Conservation (phyloP, 257 asterid species). For the Petunia secreta region DNA sequence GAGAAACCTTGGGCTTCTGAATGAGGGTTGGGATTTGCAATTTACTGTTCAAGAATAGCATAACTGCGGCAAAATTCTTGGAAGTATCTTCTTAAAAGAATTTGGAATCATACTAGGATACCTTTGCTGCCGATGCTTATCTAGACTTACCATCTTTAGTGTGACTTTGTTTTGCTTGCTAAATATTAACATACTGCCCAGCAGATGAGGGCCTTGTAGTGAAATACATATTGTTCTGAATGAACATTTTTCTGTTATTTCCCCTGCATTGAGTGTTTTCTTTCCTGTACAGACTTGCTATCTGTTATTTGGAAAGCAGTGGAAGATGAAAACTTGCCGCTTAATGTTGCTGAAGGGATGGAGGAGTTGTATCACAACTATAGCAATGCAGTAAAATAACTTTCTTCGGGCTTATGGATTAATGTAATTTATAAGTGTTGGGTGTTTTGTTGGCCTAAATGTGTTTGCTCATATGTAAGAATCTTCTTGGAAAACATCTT, state of each 20-base stretch:
- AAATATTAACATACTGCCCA: constrained; percentile 5
- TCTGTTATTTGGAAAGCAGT: constrained; percentile 67
- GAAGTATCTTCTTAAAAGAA: neutral
- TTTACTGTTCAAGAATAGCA: neutral
- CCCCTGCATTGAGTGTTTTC: constrained; percentile 30
- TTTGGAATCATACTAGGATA: constrained; percentile 5
- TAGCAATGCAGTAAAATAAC: constrained; percentile 76
- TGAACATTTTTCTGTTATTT: neutral
- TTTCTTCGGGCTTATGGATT: constrained; percentile 41
- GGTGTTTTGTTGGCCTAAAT: constrained; percentile 17
- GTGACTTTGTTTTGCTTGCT: constrained; percentile 14
- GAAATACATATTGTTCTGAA: neutral
- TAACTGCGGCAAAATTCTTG: neutral
- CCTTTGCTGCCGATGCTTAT: neutral
- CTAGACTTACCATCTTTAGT: neutral
- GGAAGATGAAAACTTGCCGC: constrained; percentile 80
- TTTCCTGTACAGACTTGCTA: constrained; percentile 62
- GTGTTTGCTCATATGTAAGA: constrained; percentile 20
- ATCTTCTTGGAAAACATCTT: neutral
- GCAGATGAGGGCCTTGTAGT: neutral
- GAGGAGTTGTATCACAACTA: constrained; percentile 83
- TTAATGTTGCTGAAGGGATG: constrained; percentile 71
- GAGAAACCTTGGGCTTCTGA: neutral
- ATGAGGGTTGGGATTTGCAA: neutral
- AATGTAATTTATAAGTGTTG: constrained; percentile 30